phyloP scores from a whole-genome alignment of 345 rosid species.

The Pelargonium nanum region DNA sequence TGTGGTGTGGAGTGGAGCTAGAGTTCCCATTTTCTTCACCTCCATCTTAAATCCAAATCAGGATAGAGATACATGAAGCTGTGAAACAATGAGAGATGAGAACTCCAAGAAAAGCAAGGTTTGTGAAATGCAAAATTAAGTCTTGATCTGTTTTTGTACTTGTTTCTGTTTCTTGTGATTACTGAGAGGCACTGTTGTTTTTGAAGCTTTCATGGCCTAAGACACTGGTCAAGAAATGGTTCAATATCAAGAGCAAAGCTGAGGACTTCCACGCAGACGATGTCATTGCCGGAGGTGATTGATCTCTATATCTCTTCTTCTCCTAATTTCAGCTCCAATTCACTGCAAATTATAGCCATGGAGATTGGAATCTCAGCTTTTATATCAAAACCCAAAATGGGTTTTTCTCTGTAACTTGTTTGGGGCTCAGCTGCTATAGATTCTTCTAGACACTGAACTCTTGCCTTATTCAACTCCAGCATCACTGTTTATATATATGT shows the following conservation, averaged over 20 bases:
- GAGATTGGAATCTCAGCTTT: conserved; percentile 14
- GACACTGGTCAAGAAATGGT: conserved; percentile 93
- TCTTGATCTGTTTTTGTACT: conserved; percentile 11
- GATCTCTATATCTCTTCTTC: neutral
- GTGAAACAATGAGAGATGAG: conserved; percentile 75
- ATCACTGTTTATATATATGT: too few species aligned
- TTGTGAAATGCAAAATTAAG: conserved; percentile 12
- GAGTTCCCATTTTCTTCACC: conserved; percentile 3
- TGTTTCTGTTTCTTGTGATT: conserved; percentile 4
- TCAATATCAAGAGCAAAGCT: conserved; percentile 69
- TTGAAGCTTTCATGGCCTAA: conserved; percentile 89
- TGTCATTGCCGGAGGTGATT: conserved; percentile 36
- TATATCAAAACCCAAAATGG: conserved; percentile 8
- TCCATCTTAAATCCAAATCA: conserved; percentile 6
- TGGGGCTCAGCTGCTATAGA: conserved; percentile 6
- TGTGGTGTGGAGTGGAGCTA: too few species aligned
- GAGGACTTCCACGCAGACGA: conserved; percentile 82
- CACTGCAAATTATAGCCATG: conserved; percentile 7
- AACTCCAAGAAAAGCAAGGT: conserved; percentile 83
- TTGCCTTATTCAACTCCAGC: too few species aligned
- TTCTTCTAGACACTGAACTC: conserved; percentile 19
- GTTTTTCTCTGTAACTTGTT: conserved; percentile 10
- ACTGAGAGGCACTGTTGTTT: conserved; percentile 10
- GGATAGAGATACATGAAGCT: conserved; percentile 38
- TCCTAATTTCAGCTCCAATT: conserved; percentile 6